Conservation (phyloP, 2,329 filamentous ascomycete genomes). For the Paecilomyces dactylethromorphus region DNA sequence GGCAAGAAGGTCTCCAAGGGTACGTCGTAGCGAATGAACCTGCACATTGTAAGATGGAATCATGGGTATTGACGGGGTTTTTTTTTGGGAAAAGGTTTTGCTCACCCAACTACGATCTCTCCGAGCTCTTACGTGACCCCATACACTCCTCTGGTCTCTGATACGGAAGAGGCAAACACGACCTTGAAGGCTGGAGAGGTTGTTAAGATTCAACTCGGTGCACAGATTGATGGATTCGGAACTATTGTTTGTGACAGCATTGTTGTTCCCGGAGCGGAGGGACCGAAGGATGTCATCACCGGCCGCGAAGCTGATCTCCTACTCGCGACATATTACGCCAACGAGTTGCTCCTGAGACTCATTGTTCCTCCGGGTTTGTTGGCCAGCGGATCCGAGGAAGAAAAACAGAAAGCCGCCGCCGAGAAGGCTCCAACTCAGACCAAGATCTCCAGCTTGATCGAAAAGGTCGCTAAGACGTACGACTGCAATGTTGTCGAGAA, state of each 20-base stretch:
- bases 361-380: constrained; percentile 88
- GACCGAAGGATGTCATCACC: constrained; percentile 58
- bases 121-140: constrained; percentile 92
- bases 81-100: constrained; percentile 58
- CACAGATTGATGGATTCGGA: constrained; percentile 95
- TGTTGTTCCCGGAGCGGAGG: constrained; percentile 59
- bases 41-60: constrained; percentile 1
- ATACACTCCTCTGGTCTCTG: constrained; percentile 85
- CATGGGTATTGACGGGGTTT: constrained; percentile 14
- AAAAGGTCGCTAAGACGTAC: constrained; percentile 87
- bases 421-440: constrained; percentile 77
- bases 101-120: constrained; percentile 91
- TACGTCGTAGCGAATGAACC: constrained; percentile 33
- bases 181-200: constrained; percentile 79
- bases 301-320: constrained; percentile 81
- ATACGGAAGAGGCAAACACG: constrained; percentile 73
- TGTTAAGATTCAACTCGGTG: constrained; percentile 97
- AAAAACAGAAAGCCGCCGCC: constrained; percentile 83
- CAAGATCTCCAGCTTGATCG: constrained; percentile 79
- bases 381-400: constrained; percentile 77
- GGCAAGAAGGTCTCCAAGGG: constrained; percentile 96
- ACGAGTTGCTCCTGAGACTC: constrained; percentile 85
- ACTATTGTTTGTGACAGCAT: constrained; percentile 94
- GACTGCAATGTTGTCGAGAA: constrained; percentile 92
- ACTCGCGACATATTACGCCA: constrained; percentile 87